Base-by-base conservation (phyloP, 2,329 filamentous ascomycete species). In the Coleophoma crateriformis region DNA sequence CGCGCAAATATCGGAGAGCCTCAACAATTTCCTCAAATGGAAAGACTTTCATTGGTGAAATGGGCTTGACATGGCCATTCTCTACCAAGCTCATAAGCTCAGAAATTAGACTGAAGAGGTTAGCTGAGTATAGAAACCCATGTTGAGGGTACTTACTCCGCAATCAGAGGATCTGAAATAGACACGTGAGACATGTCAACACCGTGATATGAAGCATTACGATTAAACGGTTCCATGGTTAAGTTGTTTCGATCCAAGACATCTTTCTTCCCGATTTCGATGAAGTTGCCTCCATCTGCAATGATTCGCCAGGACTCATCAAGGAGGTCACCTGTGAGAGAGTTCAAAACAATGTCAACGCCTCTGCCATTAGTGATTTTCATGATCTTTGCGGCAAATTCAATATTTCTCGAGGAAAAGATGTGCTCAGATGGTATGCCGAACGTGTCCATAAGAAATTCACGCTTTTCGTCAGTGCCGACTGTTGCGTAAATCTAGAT, bases 341-440 rank as follows among this genome's bases (percentile, higher is more conserved):
- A 44, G 22, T 44, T 44, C 20, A 44, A 27, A 4, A 44, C 20
- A 27, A 44, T n/a, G 10, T 44, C 58, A 20, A 62, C 59, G 13
- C 61, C 61, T 15, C 38, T 32, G 15, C 55, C 48, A 5, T 51
- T 38, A 10, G 60, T 63, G 2, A 49, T 46, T n/a, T 41, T 7
- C 12, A 45, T 49, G 12, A 67, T 50, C 0, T 50, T 56, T 0
- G 40, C 15, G 0, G 54, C 51, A 38, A 68, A 67, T 1, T 54
- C 53, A 0, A 49, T 35, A 33, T 61, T 57, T 13, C 58, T 55
- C 2, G 58, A 62, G 42, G 60, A 58, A 3, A 78, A 55, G 10
- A 78, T 71, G 14, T 63, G 63, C 2, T 64, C 50, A 0, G 61
- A 40, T 0, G 67, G 60, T 7, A 79, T 62, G 1, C 58, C 59